Evolutionary conservation across 208 protist species (phyloP).

Genomic region (Acanthamoeba quina): DNA sequence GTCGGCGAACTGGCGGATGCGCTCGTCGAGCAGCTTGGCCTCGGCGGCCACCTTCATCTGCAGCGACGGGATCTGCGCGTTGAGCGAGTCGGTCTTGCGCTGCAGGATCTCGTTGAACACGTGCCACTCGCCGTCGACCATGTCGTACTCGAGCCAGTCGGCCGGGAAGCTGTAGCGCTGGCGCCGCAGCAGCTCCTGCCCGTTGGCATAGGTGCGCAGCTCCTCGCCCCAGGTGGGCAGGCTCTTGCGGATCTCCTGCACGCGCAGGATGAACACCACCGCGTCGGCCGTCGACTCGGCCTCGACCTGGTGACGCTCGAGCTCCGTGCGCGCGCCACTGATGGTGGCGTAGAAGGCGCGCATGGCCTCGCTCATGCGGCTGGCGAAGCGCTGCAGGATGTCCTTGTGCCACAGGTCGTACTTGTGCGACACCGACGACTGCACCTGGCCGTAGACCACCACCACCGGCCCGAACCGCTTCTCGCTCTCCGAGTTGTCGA

Average conservation of each 20-base stretch:
- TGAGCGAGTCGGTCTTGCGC: conserved; percentile 93
- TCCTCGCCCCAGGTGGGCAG: conserved; percentile 74
- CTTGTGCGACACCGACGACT: conserved; percentile 91
- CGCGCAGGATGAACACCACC: conserved; percentile 92
- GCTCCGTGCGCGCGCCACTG: conserved; percentile 76
- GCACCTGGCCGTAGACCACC: conserved; percentile 90
- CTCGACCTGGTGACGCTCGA: conserved; percentile 88
- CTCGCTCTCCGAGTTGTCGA: conserved; percentile 88
- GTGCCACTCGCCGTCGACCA: conserved; percentile 94
- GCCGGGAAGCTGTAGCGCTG: conserved; percentile 94
- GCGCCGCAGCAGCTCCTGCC: conserved; percentile 92
- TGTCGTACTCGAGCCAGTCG: conserved; percentile 94
- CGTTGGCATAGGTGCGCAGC: conserved; percentile 61
- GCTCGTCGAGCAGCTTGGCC: conserved; percentile 74
- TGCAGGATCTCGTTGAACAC: conserved; percentile 95
- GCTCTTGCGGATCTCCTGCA: conserved; percentile 88
- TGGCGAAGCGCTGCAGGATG: conserved; percentile 88
- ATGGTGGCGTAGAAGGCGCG: conserved; percentile 77
- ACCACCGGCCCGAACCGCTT: conserved; percentile 89
- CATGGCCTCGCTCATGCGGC: conserved; percentile 78
- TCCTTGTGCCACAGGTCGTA: conserved; percentile 93
- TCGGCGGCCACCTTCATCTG: conserved; percentile 84
- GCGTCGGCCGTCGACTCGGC: conserved; percentile 93
- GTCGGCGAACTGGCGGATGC: conserved; percentile 80
- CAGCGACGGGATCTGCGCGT: conserved; percentile 83